Evolutionary conservation across 345 rosid species (phyloP), one percentile per base, ranked within the genome.

Genomic region (Acer campestre): DNA sequence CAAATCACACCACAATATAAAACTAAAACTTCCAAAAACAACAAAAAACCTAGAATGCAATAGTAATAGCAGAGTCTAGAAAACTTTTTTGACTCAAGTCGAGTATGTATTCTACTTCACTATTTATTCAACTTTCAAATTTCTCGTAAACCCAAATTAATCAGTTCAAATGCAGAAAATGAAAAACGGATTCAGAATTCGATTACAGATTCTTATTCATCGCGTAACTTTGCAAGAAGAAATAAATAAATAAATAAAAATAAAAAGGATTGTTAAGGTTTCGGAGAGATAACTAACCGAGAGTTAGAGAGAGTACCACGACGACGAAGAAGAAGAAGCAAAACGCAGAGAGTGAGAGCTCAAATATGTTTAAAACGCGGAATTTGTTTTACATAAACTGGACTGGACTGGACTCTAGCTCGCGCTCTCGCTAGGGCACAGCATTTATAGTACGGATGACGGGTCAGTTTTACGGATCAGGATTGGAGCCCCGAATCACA

Each of bases 371-470:
- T 66, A 7, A 61, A 73, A 46, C 46, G 38, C 38, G 38, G 4
- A 35, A 35, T 35, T 35, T 35, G 38, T 35, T 35, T 35, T 35
- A 35, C 38, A 35, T 35, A 35, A 35, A 35, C 38, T 4, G 38
- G 6, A 35, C 38, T 35, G 38, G 38, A 35, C 38, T 35, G 38
- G 38, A 35, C 42, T 7, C n/a, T 20, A 38, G 29, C 64, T 44
- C 68, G 68, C 29, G 27, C 61, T 44, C 7, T 5, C 11, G 69
- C 77, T 46, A 74, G 76, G 76, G 76, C 68, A 73, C 17, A 6
- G 31, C 0, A 7, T 72, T 38, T 73, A 59, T 40, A 3, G 0
- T 8, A 1, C 13, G 38, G 22, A 22, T 9, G 20, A 61, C 55
- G 58, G 42, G 55, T 61, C 17, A 56, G 67, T 12, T 49, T 72